Conservation (phyloP, 345 rosid species). For the Eucalyptus tenuipes region DNA sequence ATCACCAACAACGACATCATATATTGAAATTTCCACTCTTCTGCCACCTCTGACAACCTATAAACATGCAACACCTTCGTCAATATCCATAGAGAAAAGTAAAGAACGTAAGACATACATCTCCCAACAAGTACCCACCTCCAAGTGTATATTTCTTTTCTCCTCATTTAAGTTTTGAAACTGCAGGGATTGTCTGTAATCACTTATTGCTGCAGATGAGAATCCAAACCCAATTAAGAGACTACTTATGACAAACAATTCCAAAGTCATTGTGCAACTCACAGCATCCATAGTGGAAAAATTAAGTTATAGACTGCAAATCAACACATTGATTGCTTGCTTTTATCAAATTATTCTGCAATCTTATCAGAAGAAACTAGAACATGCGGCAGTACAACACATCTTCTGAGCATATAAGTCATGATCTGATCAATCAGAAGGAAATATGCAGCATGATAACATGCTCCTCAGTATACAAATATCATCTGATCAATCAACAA, state of each 20-base stretch:
- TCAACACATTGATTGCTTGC: not conserved
- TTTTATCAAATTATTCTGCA: not conserved
- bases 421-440: not conserved
- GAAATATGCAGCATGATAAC: not conserved
- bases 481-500: not conserved
- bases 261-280: not conserved
- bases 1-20: conserved; percentile 94
- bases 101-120: not conserved
- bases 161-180: conserved; percentile 85
- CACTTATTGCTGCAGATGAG: conserved; percentile 65
- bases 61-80: not conserved
- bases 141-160: conserved; percentile 83
- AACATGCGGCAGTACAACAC: rapidly evolving
- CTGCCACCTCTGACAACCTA: conserved; percentile 85
- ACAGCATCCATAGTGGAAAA: not conserved
- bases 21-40: conserved; percentile 66
- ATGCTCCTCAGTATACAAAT: not conserved
- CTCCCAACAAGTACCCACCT: conserved; percentile 25
- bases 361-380: not conserved
- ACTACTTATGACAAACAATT: not conserved
- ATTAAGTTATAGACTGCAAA: rapidly evolving
- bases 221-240: not conserved
- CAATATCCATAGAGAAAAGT: not conserved
- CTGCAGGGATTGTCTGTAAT: conserved; percentile 92
- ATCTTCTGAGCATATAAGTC: not conserved